A percentile compares a stretch with the other conserved stretches of the same genome.
Conservation (phyloP, 495 filamentous ascomycete species). For the Corynascus novoguineensis region DNA sequence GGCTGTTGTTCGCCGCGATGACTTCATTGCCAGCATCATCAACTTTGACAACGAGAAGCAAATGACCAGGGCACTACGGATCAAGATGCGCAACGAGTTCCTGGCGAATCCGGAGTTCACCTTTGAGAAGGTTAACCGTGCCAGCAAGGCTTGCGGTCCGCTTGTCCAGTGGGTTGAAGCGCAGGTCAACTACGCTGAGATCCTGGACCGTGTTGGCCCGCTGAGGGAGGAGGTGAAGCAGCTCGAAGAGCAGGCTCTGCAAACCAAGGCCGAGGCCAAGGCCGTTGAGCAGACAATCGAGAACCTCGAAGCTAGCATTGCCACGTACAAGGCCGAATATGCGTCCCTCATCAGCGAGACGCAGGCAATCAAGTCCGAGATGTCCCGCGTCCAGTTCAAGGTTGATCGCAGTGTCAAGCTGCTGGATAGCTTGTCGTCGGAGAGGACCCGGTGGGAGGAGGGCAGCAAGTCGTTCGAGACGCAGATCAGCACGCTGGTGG, state of each 20-base stretch:
- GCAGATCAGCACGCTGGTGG: conserved; percentile 93
- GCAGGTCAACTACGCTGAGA: conserved; percentile 95
- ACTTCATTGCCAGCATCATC: conserved; percentile 97
- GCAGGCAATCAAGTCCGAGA: conserved; percentile 93
- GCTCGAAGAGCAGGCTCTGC: conserved; percentile 80
- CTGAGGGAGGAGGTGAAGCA: conserved; percentile 82
- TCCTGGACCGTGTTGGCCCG: conserved; percentile 90
- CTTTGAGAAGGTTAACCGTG: conserved; percentile 89
- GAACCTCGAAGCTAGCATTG: conserved; percentile 81
- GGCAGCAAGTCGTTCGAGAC: conserved; percentile 97
- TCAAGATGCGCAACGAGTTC: conserved; percentile 90
- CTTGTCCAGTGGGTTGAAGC: conserved; percentile 96
- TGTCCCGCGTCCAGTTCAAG: conserved; percentile 94
- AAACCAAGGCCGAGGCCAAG: conserved; percentile 91
- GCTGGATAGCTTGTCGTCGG: conserved; percentile 89
- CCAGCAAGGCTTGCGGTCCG: conserved; percentile 93
- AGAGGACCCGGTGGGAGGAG: conserved; percentile 88
- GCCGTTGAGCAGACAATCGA: conserved; percentile 83
- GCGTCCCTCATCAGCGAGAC: conserved; percentile 94
- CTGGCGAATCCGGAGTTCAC: conserved; percentile 91
- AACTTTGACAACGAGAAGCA: conserved; percentile 93
- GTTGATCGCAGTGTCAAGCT: conserved; percentile 92
- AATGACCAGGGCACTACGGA: conserved; percentile 77
- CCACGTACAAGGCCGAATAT: conserved; percentile 95
- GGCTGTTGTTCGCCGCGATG: conserved; percentile 78